Conservation (phyloP, 441 rosid genomes). For the Pelargonium citronellum region DNA sequence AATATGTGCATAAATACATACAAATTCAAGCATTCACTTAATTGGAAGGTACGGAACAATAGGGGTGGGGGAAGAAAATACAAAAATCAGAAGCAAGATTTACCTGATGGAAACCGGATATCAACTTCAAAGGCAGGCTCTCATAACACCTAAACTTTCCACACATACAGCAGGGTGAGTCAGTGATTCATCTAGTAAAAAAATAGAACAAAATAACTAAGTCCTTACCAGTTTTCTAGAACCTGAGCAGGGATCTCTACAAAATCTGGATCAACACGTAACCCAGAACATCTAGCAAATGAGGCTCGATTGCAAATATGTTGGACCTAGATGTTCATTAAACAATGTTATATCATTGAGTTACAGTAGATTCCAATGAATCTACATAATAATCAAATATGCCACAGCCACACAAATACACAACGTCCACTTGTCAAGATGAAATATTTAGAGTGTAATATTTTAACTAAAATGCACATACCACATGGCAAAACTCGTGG, state of each 20-base stretch:
- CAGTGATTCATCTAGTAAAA: background rate
- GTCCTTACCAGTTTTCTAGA: conserved; percentile 72
- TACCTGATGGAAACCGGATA: conserved; percentile 96
- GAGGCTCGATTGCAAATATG: conserved; percentile 86
- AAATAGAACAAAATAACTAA: conserved; percentile 14
- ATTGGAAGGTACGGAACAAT: background rate
- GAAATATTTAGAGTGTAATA: conserved; percentile 10
- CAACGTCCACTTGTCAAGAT: background rate
- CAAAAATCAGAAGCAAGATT: conserved; percentile 17
- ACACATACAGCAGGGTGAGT: conserved; percentile 23
- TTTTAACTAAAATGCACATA: conserved; percentile 33
- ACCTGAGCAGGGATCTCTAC: conserved; percentile 83
- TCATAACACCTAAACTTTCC: conserved; percentile 72
- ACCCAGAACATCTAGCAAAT: conserved; percentile 79
- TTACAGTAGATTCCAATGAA: conserved; percentile 6
- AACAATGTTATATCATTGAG: conserved; percentile 10
- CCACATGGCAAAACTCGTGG: conserved; percentile 98
- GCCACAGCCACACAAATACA: conserved; percentile 9
- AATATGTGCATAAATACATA: background rate
- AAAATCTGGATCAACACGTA: conserved; percentile 81
- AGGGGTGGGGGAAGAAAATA: background rate
- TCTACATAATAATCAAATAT: conserved; percentile 10
- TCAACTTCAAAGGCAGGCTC: conserved; percentile 73
- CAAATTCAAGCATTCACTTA: background rate
- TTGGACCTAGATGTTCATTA: conserved; percentile 56